Evolutionary conservation across 768 basidiomycete genomes (phyloP).

Genomic region (Auricularia sp.): DNA sequence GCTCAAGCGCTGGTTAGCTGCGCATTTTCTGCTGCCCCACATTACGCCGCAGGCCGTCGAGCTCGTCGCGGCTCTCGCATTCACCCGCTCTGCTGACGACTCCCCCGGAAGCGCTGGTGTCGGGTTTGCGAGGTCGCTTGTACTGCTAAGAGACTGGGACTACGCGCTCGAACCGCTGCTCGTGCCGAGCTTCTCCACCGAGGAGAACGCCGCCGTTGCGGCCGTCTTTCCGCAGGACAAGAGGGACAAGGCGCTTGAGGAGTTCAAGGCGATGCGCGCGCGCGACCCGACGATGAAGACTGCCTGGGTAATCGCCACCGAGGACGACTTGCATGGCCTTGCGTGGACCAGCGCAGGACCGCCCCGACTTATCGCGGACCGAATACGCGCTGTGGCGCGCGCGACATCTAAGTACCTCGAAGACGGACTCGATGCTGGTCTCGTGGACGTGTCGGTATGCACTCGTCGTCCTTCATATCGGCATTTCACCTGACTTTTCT

Average conservation of each 20-base stretch:
- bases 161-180: conserved; percentile 11
- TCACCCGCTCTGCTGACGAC: conserved; percentile 22
- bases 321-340: conserved; percentile 59
- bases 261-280: conserved; percentile 21
- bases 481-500: background rate
- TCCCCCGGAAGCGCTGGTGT: conserved; percentile 57
- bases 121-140: conserved; percentile 14
- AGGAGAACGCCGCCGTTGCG: background rate
- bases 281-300: conserved; percentile 27
- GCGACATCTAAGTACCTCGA: conserved; percentile 58
- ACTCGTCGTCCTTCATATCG: conserved; percentile 1
- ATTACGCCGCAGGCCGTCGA: conserved; percentile 75
- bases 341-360: conserved; percentile 69
- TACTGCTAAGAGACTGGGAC: background rate
- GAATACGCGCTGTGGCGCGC: conserved; percentile 61
- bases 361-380: conserved; percentile 58
- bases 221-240: conserved; percentile 6
- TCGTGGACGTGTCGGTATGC: conserved; percentile 50
- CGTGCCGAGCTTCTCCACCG: background rate
- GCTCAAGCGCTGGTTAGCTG: conserved; percentile 84
- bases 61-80: conserved; percentile 35
- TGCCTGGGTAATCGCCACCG: conserved; percentile 74
- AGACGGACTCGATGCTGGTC: conserved; percentile 37
- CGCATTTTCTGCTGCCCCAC: conserved; percentile 80
- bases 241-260: conserved; percentile 18